Conservation (phyloP, 1,284 basidiomycete genomes). For the Lignosus rhinocerotis region DNA sequence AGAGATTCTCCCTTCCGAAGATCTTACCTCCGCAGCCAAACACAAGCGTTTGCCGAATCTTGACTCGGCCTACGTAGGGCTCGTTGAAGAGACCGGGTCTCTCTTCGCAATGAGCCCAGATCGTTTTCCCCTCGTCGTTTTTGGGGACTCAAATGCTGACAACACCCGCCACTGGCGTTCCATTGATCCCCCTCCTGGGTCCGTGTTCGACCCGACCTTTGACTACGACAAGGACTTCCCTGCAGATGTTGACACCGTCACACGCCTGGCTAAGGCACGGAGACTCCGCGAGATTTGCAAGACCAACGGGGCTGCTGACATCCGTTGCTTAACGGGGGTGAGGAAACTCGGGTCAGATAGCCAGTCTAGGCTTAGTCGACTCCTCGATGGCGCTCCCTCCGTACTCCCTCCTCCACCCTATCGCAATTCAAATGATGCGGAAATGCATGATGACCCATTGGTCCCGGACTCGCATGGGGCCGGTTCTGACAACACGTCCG, state of each 20-base stretch:
- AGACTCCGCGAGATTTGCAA: conserved; percentile 35
- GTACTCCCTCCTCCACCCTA: conserved; percentile 20
- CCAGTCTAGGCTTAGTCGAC: conserved; percentile 33
- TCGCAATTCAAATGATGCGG: conserved; percentile 14
- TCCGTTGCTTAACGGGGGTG: conserved; percentile 63
- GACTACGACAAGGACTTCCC: conserved; percentile 36
- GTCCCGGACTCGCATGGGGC: background rate
- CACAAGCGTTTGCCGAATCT: conserved; percentile 45
- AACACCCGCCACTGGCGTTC: conserved; percentile 25
- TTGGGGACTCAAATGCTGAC: conserved; percentile 48
- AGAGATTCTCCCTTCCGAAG: conserved; percentile 55
- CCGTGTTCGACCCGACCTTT: conserved; percentile 12
- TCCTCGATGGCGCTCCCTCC: conserved; percentile 38
- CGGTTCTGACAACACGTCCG: conserved; percentile 6
- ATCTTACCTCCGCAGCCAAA: conserved; percentile 38
- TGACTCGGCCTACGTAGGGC: conserved; percentile 70
- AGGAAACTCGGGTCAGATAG: conserved; percentile 45
- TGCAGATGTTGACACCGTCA: conserved; percentile 45
- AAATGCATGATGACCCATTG: background rate
- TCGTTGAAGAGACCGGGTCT: conserved; percentile 69
- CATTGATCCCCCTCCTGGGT: conserved; percentile 40
- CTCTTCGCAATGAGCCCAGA: conserved; percentile 78
- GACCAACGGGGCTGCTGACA: conserved; percentile 42
- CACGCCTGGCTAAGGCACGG: conserved; percentile 39
- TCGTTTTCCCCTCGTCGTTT: conserved; percentile 73